Evolutionary conservation across 202 grass and related monocot genomes (phyloP).

Genomic region (Thinopyrum obtusiflorum): DNA sequence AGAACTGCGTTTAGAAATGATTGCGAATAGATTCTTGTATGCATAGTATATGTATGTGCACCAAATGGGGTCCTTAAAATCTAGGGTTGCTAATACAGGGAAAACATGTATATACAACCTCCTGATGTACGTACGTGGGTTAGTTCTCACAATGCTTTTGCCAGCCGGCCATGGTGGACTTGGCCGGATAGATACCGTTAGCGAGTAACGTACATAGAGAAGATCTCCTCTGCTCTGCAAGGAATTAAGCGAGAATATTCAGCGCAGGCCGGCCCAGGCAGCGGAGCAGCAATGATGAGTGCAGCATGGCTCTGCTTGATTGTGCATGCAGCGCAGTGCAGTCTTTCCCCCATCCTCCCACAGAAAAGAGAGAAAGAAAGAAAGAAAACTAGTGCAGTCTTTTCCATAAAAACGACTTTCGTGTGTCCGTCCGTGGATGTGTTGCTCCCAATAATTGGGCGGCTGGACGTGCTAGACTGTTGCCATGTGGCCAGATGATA

Average conservation of each 20-base stretch:
- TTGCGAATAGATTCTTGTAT: constrained; percentile 7
- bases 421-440: not conserved
- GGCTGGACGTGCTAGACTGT: not conserved
- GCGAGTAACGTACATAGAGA: not conserved
- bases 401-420: not conserved
- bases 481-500: constrained; percentile 17
- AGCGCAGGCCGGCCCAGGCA: not conserved
- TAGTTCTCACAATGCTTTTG: not conserved
- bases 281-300: constrained; percentile 32
- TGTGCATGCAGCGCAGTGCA: not conserved
- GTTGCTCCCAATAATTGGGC: constrained; percentile 31
- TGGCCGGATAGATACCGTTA: constrained; percentile 16
- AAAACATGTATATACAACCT: not conserved
- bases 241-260: constrained; percentile 31
- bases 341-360: not conserved
- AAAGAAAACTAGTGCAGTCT: not conserved
- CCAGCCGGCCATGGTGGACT: not conserved
- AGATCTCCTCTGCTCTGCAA: constrained; percentile 8
- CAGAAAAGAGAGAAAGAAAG: not conserved
- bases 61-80: not conserved
- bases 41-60: not conserved
- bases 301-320: constrained; percentile 14
- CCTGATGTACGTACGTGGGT: not conserved
- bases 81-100: not conserved
- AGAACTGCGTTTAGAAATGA: constrained; percentile 24